Conservation (phyloP, 2,329 filamentous ascomycete genomes). For the Teratosphaeria destructans region DNA sequence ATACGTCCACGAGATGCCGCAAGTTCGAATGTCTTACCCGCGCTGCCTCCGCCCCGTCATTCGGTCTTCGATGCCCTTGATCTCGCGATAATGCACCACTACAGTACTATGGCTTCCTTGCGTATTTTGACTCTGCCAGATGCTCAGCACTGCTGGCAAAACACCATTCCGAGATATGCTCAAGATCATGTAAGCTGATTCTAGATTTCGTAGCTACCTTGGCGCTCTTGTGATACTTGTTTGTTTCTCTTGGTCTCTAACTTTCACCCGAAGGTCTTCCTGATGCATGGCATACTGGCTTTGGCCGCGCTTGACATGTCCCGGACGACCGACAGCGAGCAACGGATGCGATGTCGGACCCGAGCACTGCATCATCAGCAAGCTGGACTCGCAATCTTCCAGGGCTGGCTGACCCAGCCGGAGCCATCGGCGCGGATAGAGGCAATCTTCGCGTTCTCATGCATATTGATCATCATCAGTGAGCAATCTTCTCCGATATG, state of each 20-base stretch:
- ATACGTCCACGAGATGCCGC: background rate
- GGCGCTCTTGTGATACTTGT: no score
- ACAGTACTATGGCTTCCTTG: conserved; percentile 15
- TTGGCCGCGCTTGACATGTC: conserved; percentile 18
- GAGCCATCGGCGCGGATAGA: conserved; percentile 7
- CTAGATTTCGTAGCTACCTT: no score
- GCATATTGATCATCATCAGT: conserved; percentile 15
- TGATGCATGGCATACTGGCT: conserved; percentile 20
- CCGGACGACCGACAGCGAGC: conserved; percentile 1
- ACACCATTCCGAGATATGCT: conserved; percentile 10
- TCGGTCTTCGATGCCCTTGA: conserved; percentile 17
- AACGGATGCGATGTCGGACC: conserved; percentile 7
- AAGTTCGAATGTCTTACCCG: background rate
- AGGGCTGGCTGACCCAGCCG: conserved; percentile 8
- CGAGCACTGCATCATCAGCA: conserved; percentile 21
- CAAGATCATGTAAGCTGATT: conserved; percentile 1
- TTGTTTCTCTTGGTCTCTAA: no score
- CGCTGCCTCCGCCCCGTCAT: conserved; percentile 1
- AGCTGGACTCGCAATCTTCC: conserved; percentile 15
- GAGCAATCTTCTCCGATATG: background rate
- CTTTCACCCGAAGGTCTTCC: conserved; percentile 2
- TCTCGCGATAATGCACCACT: conserved; percentile 19
- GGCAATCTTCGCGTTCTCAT: conserved; percentile 15
- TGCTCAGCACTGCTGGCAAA: conserved; percentile 17
- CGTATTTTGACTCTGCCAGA: conserved; percentile 10